Conservation (phyloP, 179 eudicot species). For the Amaranthus tricolor region DNA sequence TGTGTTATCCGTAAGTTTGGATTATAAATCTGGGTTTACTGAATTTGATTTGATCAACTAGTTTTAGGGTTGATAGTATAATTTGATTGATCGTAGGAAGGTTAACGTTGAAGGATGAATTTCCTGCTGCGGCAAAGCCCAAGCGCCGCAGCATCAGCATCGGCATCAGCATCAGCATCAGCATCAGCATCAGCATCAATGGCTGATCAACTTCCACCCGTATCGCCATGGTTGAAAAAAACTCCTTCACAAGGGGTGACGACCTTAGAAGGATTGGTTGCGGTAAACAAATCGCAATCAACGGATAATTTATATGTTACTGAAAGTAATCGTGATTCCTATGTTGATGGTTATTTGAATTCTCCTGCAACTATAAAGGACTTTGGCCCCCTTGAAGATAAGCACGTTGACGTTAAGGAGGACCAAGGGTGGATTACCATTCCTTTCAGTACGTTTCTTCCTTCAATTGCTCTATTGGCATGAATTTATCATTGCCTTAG, state of each 20-base stretch:
- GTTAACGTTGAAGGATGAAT: constrained; percentile 51
- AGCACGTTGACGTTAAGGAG: constrained; percentile 61
- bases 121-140: constrained; percentile 70
- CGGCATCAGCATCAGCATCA: constrained; percentile 32
- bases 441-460: constrained; percentile 51
- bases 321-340: constrained; percentile 27
- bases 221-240: constrained; percentile 23
- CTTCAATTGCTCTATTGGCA: background rate
- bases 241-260: constrained; percentile 31
- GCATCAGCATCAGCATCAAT: constrained; percentile 12
- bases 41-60: background rate
- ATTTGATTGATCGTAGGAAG: background rate
- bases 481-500: background rate
- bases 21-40: background rate
- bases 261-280: constrained; percentile 62
- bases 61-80: background rate
- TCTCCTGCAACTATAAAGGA: constrained; percentile 26
- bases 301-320: constrained; percentile 13
- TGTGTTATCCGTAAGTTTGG: too few relatives aligned
- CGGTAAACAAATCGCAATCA: constrained; percentile 45
- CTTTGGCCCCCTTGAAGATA: constrained; percentile 42
- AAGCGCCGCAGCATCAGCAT: constrained; percentile 47
- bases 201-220: constrained; percentile 22
- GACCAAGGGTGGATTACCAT: constrained; percentile 85
- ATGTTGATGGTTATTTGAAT: constrained; percentile 14